phyloP scores from a whole-genome alignment of 805 yeast species.

The Candida bentonensis region DNA sequence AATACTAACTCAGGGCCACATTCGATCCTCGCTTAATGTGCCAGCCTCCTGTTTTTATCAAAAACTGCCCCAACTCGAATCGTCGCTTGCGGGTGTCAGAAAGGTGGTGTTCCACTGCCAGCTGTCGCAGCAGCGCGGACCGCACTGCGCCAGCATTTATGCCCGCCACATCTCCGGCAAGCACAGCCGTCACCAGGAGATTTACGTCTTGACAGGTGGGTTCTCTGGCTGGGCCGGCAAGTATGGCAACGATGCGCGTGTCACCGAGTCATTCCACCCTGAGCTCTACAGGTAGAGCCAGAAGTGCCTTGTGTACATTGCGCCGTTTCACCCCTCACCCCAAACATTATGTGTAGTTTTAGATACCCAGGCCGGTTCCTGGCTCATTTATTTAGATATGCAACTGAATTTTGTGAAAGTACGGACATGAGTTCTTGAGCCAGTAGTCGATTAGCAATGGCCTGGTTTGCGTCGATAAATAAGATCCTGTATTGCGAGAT shows the following conservation, averaged over 20 bases:
- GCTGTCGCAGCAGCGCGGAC: constrained; percentile 83
- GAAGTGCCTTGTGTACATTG: too few relatives aligned
- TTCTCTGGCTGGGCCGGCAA: constrained; percentile 68
- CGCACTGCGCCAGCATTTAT: constrained; percentile 61
- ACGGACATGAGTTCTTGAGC: background rate
- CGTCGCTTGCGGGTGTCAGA: constrained; percentile 23
- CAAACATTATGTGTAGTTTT: background rate
- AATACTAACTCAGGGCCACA: constrained; percentile 38
- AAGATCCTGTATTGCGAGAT: too few relatives aligned
- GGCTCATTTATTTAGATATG: background rate
- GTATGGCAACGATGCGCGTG: constrained; percentile 51
- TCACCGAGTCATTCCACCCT: constrained; percentile 48
- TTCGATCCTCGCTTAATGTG: constrained; percentile 38
- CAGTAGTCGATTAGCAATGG: too few relatives aligned
- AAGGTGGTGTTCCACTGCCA: constrained; percentile 84
- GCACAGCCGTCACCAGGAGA: constrained; percentile 23
- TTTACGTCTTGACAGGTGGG: constrained; percentile 74
- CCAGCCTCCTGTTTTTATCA: constrained; percentile 36
- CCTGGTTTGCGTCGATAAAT: too few relatives aligned
- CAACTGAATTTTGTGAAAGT: background rate
- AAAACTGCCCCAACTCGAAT: constrained; percentile 26
- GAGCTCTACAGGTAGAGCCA: constrained; percentile 20
- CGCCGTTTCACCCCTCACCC: background rate
- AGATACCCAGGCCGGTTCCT: background rate
- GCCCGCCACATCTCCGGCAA: constrained; percentile 27